phyloP scores from a whole-genome alignment of 306 rosid species.

The Medicago ruthenica region DNA sequence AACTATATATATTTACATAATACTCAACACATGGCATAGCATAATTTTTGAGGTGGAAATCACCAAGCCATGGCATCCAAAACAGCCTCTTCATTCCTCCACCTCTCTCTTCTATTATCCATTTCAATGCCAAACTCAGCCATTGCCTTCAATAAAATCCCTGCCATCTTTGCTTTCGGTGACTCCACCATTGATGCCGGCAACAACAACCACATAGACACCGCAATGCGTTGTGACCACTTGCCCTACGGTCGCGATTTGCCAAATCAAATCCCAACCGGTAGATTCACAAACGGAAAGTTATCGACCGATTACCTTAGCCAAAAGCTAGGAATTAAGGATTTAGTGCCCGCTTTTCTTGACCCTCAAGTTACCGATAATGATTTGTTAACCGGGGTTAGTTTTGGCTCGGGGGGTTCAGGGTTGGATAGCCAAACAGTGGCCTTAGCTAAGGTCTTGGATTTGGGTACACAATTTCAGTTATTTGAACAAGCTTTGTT shows the following conservation, averaged over 20 bases:
- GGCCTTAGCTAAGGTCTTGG: neutral
- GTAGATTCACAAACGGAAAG: slow-evolving; percentile 57
- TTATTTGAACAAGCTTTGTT: slow-evolving; percentile 44
- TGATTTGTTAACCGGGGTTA: slow-evolving; percentile 54
- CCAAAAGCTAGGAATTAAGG: slow-evolving; percentile 52
- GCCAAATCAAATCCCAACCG: slow-evolving; percentile 33
- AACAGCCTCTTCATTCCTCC: neutral
- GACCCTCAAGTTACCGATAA: slow-evolving; percentile 26
- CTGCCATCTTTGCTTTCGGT: slow-evolving; percentile 52
- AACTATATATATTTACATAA: neutral
- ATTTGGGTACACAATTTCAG: slow-evolving; percentile 39
- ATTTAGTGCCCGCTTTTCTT: slow-evolving; percentile 47
- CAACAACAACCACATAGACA: slow-evolving; percentile 46
- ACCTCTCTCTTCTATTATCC: neutral
- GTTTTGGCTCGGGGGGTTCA: slow-evolving; percentile 52
- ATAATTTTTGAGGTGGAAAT: neutral
- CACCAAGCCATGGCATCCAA: slow-evolving; percentile 30
- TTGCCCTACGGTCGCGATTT: slow-evolving; percentile 54
- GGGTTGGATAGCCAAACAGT: slow-evolving; percentile 46
- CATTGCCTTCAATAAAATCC: slow-evolving; percentile 5
- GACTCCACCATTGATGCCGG: slow-evolving; percentile 58
- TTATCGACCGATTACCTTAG: slow-evolving; percentile 49
- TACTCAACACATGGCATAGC: neutral
- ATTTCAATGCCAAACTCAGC: slow-evolving; percentile 4
- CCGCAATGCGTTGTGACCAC: slow-evolving; percentile 36